Percentiles rank a stretch among this genome's conserved stretches.
phyloP scores from a whole-genome alignment of 139 green algal species.

The Chlamydomonas asymmetrica region DNA sequence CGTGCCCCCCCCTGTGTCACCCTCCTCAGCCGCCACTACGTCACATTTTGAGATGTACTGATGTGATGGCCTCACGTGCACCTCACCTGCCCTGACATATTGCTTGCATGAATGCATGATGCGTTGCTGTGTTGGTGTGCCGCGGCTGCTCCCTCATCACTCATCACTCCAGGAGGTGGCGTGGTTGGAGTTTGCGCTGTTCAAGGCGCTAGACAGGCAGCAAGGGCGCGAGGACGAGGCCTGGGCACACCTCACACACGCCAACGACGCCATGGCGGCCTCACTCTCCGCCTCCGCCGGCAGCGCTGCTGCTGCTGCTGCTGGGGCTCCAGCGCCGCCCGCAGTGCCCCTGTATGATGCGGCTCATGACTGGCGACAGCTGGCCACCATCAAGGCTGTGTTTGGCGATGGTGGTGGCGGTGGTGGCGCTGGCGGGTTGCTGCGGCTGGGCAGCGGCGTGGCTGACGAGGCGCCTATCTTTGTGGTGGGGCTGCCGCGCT shows the following conservation, averaged over 20 bases:
- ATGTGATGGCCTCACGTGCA: no score
- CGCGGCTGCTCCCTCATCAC: not conserved
- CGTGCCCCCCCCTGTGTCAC: no score
- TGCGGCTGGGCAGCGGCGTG: not conserved
- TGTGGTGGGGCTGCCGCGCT: conserved; percentile 73
- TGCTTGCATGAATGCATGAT: not conserved
- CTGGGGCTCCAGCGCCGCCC: not conserved
- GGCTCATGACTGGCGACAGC: conserved; percentile 19
- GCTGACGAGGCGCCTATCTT: conserved; percentile 53
- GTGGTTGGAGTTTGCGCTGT: conserved; percentile 64
- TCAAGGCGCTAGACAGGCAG: conserved; percentile 19
- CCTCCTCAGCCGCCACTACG: no score
- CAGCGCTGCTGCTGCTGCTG: conserved; percentile 34
- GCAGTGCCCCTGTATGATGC: no score
- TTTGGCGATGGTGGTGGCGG: conserved; percentile 10
- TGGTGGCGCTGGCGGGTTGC: not conserved
- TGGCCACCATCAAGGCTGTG: conserved; percentile 21
- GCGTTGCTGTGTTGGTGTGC: not conserved
- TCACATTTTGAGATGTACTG: no score
- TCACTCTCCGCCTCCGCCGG: conserved; percentile 1
- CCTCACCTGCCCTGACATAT: not conserved
- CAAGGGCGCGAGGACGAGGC: conserved; percentile 16
- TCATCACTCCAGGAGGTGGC: conserved; percentile 32
- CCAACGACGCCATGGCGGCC: not conserved
- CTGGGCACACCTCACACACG: conserved; percentile 1